Percentiles rank a stretch among this genome's conserved stretches.
These are phyloP conservation scores for Wallemia ichthyophaga DNA, from an alignment of 1,284 basidiomycete species.

Conservation along the genomic window DNA sequence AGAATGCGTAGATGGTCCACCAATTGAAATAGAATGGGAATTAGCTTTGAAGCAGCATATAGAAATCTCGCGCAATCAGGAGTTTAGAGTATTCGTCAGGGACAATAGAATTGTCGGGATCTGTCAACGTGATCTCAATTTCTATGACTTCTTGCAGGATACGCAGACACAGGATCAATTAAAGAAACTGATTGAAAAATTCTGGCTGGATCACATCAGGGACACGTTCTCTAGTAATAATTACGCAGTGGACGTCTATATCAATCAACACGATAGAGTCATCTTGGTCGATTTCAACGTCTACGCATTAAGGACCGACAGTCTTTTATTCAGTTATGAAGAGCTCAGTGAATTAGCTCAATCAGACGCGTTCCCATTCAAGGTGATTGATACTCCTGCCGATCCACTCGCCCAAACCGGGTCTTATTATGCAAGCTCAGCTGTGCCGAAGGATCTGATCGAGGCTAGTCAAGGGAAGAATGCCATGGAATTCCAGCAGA, in stretches of 20 bases:
- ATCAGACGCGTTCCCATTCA: not conserved
- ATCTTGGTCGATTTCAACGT: not conserved
- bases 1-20: conserved; percentile 18
- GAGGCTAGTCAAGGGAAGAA: not conserved
- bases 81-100: conserved; percentile 63
- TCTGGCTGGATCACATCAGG: not conserved
- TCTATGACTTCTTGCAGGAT: conserved; percentile 57
- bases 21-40: conserved; percentile 31
- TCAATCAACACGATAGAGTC: not conserved
- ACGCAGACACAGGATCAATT: conserved; percentile 3
- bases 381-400: not conserved
- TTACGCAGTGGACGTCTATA: not conserved
- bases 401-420: not conserved
- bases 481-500: not conserved
- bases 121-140: conserved; percentile 65
- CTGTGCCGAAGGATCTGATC: not conserved
- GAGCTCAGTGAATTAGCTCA: not conserved
- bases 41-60: conserved; percentile 84
- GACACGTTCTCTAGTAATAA: not conserved
- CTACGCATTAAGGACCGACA: not conserved
- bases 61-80: conserved; percentile 46
- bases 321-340: not conserved
- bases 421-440: not conserved
- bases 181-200: not conserved
- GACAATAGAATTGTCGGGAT: conserved; percentile 39